Conservation (phyloP, 2,329 filamentous ascomycete genomes). For the Ascochyta rabiei region DNA sequence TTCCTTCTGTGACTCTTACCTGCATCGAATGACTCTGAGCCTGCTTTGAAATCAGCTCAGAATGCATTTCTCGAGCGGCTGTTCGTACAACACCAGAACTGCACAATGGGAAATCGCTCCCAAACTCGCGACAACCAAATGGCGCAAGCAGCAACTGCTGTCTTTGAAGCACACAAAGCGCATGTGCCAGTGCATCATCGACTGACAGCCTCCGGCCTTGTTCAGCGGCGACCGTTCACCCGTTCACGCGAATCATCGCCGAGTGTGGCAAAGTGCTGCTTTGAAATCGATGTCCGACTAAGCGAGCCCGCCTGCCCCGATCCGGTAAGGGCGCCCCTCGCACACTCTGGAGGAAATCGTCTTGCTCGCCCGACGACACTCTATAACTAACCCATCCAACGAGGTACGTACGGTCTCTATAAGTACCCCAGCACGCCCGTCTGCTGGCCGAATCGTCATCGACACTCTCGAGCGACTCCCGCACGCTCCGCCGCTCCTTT, state of each 20-base stretch:
- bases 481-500: conserved; percentile 6
- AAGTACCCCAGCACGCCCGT: conserved; percentile 5
- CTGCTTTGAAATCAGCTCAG: conserved; percentile 10
- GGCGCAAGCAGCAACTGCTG: not conserved
- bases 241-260: not conserved
- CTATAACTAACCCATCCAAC: conserved; percentile 18
- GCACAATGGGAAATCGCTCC: not conserved
- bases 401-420: conserved; percentile 20
- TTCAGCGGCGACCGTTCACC: not conserved
- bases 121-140: not conserved
- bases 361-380: conserved; percentile 7
- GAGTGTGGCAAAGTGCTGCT: conserved; percentile 6
- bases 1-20: conserved; percentile 13
- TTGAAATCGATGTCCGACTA: conserved; percentile 5
- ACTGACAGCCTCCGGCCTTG: not conserved
- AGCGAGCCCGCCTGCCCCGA: conserved; percentile 6
- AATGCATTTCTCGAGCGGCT: not conserved
- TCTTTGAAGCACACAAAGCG: not conserved
- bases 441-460: conserved; percentile 18
- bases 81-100: not conserved
- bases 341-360: conserved; percentile 6
- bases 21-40: not conserved
- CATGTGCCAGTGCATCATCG: not conserved
- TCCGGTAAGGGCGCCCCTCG: not conserved
- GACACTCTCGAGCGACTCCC: conserved; percentile 18